Evolutionary conservation across 345 rosid genomes (phyloP).

Genomic region (Lumnitzera racemosa): DNA sequence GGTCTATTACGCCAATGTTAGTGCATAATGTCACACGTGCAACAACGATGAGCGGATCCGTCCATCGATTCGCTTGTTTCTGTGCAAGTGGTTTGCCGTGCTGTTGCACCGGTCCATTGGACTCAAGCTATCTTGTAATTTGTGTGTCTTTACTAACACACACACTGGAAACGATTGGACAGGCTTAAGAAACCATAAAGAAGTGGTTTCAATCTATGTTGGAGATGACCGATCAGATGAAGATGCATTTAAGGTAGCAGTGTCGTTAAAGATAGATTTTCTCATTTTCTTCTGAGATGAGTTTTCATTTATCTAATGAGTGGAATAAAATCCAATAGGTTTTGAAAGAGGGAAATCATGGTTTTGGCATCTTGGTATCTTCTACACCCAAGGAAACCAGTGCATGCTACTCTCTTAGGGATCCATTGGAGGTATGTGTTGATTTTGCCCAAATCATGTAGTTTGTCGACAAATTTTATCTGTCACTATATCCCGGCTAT

Average conservation of each 20-base stretch:
- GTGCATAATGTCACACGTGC: too few relatives aligned
- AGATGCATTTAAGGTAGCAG: conserved; percentile 41
- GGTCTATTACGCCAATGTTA: too few relatives aligned
- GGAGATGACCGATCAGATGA: conserved; percentile 43
- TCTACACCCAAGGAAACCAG: conserved; percentile 30
- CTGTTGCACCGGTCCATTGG: too few relatives aligned
- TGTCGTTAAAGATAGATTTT: not conserved
- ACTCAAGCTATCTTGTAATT: too few relatives aligned
- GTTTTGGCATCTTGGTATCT: conserved; percentile 35
- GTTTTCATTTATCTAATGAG: not conserved
- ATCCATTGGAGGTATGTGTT: conserved; percentile 24
- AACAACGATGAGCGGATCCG: too few relatives aligned
- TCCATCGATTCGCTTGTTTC: too few relatives aligned
- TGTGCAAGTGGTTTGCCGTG: too few relatives aligned
- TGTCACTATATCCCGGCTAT: too few relatives aligned
- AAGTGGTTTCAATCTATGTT: conserved; percentile 35
- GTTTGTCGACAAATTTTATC: too few relatives aligned
- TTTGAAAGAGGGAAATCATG: conserved; percentile 21
- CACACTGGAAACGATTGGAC: not conserved
- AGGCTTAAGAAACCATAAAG: conserved; percentile 20
- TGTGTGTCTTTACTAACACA: not conserved
- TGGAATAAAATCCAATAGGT: conserved; percentile 16
- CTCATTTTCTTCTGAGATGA: not conserved
- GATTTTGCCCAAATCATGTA: too few relatives aligned
- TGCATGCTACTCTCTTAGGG: conserved; percentile 33